Conservation (phyloP, 164 flowering plant genomes). For the Chimonanthus praecox region DNA sequence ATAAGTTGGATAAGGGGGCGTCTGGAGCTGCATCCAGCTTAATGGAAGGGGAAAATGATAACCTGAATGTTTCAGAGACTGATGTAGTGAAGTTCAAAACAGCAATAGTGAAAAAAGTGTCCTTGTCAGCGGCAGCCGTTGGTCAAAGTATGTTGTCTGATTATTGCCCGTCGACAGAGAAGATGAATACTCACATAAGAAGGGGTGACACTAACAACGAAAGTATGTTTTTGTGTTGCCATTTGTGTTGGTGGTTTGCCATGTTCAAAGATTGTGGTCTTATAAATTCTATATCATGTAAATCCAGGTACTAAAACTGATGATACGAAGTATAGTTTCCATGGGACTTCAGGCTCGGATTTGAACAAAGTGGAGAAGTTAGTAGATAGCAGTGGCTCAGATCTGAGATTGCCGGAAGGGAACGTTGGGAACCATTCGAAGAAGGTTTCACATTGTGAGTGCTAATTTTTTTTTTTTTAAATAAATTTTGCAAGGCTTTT, state of each 20-base stretch:
- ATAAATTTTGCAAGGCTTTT: neutral
- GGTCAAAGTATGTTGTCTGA: constrained; percentile 10
- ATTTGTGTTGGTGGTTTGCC: neutral
- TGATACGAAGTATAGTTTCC: constrained; percentile 9
- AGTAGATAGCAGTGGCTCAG: constrained; percentile 10
- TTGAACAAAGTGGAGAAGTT: constrained; percentile 15
- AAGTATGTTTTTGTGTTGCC: constrained; percentile 27
- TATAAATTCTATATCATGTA: neutral
- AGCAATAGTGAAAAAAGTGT: constrained; percentile 11
- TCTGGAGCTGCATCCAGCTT: constrained; percentile 17
- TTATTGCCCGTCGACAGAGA: constrained; percentile 17
- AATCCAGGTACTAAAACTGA: constrained; percentile 21
- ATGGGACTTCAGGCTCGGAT: constrained; percentile 7
- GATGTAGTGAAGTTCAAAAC: constrained; percentile 12
- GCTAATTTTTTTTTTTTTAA: neutral
- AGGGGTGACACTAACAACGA: constrained; percentile 17
- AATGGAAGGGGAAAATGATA: constrained; percentile 17
- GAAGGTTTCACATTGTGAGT: constrained; percentile 25
- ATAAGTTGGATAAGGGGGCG: constrained; percentile 23
- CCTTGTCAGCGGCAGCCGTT: constrained; percentile 11
- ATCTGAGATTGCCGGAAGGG: constrained; percentile 15
- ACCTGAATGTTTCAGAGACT: constrained; percentile 14
- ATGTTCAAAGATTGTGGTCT: neutral
- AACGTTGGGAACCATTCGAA: constrained; percentile 9
- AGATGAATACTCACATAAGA: constrained; percentile 9